These are phyloP conservation scores for Apiospora phragmitis DNA, from an alignment of 2,329 filamentous ascomycete genomes.

Conservation along the genomic window DNA sequence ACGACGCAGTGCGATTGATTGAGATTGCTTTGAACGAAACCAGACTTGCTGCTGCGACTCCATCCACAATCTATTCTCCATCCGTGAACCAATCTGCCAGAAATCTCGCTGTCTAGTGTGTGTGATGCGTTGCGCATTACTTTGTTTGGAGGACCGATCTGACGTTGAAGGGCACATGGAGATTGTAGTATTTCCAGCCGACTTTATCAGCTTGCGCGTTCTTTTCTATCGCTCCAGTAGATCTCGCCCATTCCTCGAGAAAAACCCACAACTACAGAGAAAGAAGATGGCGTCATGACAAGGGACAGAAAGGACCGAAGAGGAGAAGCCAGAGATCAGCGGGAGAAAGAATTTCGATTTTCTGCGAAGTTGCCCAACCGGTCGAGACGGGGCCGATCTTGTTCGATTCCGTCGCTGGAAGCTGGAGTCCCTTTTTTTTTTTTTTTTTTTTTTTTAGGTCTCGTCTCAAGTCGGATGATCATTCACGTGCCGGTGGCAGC, in stretches of 20 bases:
- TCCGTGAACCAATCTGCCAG: background rate
- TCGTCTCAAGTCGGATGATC: slow-evolving; percentile 3
- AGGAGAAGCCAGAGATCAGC: background rate
- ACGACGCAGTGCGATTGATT: background rate
- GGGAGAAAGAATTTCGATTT: background rate
- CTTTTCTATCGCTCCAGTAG: background rate
- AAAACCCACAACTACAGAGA: background rate
- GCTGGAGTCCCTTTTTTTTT: background rate
- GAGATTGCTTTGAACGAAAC: background rate
- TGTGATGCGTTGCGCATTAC: background rate
- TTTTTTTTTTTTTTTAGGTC: too few species aligned
- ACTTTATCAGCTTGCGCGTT: background rate
- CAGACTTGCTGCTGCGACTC: background rate
- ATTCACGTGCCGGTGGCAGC: background rate
- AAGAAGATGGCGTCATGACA: background rate
- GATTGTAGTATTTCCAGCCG: background rate
- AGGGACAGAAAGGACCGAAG: background rate
- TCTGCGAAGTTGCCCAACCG: background rate
- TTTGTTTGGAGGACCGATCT: background rate
- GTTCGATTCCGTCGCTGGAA: background rate
- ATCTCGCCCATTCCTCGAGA: background rate
- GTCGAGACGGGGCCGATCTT: background rate
- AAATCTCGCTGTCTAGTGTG: background rate
- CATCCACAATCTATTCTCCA: slow-evolving; percentile 1
- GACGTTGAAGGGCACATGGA: background rate